Percentiles rank a stretch among this genome's conserved stretches.
Conservation (phyloP, 768 basidiomycete genomes). For the Paxillus involutus region DNA sequence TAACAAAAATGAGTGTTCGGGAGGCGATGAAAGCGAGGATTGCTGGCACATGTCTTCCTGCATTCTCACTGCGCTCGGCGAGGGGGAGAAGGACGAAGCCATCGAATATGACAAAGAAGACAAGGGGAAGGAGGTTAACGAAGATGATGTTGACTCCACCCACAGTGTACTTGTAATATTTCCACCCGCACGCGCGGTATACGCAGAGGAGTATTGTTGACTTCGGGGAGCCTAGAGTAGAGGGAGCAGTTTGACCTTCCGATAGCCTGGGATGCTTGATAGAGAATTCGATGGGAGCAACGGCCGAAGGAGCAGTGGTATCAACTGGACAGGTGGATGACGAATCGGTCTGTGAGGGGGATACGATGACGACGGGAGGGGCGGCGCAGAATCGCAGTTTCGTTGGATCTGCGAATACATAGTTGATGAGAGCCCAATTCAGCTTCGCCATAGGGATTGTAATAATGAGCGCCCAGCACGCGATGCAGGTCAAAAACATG, state of each 20-base stretch:
- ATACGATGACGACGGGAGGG: slow-evolving; percentile 62
- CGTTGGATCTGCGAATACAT: slow-evolving; percentile 77
- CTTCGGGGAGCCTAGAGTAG: slow-evolving; percentile 61
- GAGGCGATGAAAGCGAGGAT: slow-evolving; percentile 71
- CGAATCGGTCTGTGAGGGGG: slow-evolving; percentile 28
- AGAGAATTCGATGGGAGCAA: slow-evolving; percentile 48
- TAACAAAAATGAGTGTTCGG: slow-evolving; percentile 76
- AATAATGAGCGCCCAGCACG: slow-evolving; percentile 95
- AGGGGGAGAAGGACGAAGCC: slow-evolving; percentile 77
- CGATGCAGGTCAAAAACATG: slow-evolving; percentile 81
- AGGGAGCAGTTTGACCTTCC: slow-evolving; percentile 88
- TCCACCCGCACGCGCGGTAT: slow-evolving; percentile 83
- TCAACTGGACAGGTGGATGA: slow-evolving; percentile 5
- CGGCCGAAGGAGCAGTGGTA: slow-evolving; percentile 8
- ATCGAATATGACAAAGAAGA: slow-evolving; percentile 96
- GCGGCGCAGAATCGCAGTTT: slow-evolving; percentile 92
- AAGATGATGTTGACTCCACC: slow-evolving; percentile 99
- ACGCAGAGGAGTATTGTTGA: slow-evolving; percentile 94
- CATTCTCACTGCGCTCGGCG: slow-evolving; percentile 58
- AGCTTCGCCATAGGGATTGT: slow-evolving; percentile 98
- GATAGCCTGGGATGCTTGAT: slow-evolving; percentile 74
- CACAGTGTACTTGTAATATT: slow-evolving; percentile 99
- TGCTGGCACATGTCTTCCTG: slow-evolving; percentile 56
- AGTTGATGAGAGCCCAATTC: slow-evolving; percentile 89
- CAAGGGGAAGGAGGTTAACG: slow-evolving; percentile 89